Evolutionary conservation across 352 stramenopile species (phyloP), one percentile per base, ranked within the genome.

Genomic region (Thalassiosira livingstoniorum): DNA sequence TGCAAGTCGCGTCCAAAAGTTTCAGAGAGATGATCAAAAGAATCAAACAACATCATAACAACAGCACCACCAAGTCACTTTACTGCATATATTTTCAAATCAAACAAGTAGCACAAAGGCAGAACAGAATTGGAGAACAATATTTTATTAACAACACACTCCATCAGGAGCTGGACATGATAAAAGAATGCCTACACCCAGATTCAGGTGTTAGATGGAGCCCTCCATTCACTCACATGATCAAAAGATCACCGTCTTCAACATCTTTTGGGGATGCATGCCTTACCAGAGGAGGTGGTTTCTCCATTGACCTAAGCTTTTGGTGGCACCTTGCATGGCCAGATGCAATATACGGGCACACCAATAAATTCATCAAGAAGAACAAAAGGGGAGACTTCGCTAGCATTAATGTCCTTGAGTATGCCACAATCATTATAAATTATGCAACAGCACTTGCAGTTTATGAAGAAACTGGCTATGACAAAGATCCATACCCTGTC

Each of bases 331-430:
- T 51, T 15, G 34, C 25, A 25, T 78, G 69, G 42, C 35, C 37
- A 29, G 39, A 51, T 27, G 18, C 63, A 7, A 65, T 78, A 7
- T 0, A 58, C 23, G 32, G 53, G 0, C 10, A 42, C 25, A 83
- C 67, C 3, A 23, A 78, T 11, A 21, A 23, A 0, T 34, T 45
- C 29, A 45, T 77, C 7, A 73, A 64, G 18, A 23, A 83, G 25
- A 47, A 54, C 2, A 63, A 65, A 18, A 15, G 15, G 25, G 57
- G 60, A 4, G 25, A 62, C 1, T 18, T 83, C 7, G 61, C 78
- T 18, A 35, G 25, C 23, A 83, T 83, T 35, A 83, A 83, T 23
- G 29, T 23, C 18, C 13, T 83, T 0, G 75, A 83, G 18, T 83
- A 78, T 39, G 66, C 61, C 0, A 62, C 27, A 18, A 2, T 69